Evolutionary conservation across 2,329 filamentous ascomycete species (phyloP), one percentile per base, ranked within the genome.

Genomic region (Amylocarpus encephaloides): DNA sequence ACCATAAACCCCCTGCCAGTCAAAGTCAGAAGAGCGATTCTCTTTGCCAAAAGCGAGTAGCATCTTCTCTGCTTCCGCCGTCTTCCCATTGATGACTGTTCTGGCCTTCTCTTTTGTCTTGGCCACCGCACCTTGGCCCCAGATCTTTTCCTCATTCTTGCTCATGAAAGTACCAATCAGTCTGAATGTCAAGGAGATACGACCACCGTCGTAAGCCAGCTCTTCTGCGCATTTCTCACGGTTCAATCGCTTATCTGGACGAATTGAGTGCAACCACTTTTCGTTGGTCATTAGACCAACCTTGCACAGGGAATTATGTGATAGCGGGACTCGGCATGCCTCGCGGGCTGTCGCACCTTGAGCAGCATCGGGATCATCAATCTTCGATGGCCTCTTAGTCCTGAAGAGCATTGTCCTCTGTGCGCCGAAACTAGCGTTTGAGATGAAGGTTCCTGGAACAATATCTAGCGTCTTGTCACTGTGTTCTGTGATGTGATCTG

Each of bases 381-480:
- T 68, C 63, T 71, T 75, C 29, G 71, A 70, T 36, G 64, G 65
- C 54, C 86, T 85, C 70, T 95, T 95, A 10, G 86, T 92, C 46
- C 93, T 82, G 33, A 98, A 79, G 0, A 87, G 78, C 91, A 97
- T 96, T 2, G 83, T 91, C 47, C 93, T 78, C 69, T 94, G 84
- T 0, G 92, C 91, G 1, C 93, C 93, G n/a, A 97, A 77, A 58
- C 89, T 95, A 44, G 95, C 82, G 64, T 97, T 98, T 57, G 91
- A 89, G 58, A 98, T 95, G 52, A 77, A 91, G 19, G 87, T 93
- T 4, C 77, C 82, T 22, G 78, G 80, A 11, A 82, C 83, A 50
- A 98, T 93, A 66, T 98, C 93, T 19, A 98, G 74, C 0, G 92
- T 95, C 70, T 98, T 98, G 67, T 98, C 93, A 35, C 89, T 94